Conservation (phyloP, 2,329 filamentous ascomycete species). For the Hypomyces perniciosus region DNA sequence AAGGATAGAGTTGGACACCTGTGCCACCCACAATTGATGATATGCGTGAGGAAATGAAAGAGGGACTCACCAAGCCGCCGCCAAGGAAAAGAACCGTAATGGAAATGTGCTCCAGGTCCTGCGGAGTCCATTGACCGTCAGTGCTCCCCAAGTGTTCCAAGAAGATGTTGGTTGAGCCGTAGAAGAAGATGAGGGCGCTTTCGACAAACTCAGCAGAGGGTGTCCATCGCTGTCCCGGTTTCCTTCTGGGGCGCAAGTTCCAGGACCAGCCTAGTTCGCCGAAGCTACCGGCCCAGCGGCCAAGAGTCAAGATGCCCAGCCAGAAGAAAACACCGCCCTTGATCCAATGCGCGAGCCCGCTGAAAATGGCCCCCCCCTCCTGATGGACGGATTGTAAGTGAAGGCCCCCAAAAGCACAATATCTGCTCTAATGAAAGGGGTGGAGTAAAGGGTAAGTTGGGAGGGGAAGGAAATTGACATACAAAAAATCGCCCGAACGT, state of each 20-base stretch:
- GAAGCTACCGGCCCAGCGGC: constrained; percentile 86
- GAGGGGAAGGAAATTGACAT: constrained; percentile 32
- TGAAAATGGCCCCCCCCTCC: constrained; percentile 67
- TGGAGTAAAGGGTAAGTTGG: background rate
- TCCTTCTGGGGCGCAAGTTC: constrained; percentile 67
- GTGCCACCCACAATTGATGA: too few relatives aligned
- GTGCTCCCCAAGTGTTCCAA: constrained; percentile 77
- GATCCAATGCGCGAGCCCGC: constrained; percentile 84
- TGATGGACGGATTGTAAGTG: constrained; percentile 25
- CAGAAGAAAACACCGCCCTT: constrained; percentile 95
- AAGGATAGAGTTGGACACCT: too few relatives aligned
- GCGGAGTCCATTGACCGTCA: constrained; percentile 65
- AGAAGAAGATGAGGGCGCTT: constrained; percentile 83
- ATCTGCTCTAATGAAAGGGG: background rate
- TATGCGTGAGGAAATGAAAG: background rate
- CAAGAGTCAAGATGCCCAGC: constrained; percentile 81
- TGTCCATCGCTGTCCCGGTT: constrained; percentile 54
- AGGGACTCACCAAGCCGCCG: constrained; percentile 66
- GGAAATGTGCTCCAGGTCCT: constrained; percentile 85
- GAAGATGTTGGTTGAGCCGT: constrained; percentile 86
- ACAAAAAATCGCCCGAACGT: constrained; percentile 82
- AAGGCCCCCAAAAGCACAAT: background rate
- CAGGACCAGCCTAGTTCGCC: constrained; percentile 90
- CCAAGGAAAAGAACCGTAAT: constrained; percentile 94
- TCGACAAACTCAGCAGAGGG: constrained; percentile 86